phyloP scores from a whole-genome alignment of 495 filamentous ascomycete species.

The Neurospora cerealis region DNA sequence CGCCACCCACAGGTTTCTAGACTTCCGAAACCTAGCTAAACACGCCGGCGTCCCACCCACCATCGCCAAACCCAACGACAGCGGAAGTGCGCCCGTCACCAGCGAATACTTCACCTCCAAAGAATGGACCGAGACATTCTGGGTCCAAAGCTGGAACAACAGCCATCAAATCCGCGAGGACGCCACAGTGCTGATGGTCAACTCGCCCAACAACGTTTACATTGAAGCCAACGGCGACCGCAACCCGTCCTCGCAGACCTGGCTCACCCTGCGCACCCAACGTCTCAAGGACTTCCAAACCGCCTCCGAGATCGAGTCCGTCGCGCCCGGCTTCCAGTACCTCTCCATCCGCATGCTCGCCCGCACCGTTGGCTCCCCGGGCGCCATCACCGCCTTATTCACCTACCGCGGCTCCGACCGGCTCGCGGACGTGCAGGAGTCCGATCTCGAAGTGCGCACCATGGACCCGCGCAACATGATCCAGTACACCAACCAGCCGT shows the following conservation, averaged over 20 bases:
- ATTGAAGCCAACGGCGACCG: constrained; percentile 35
- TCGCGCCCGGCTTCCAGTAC: constrained; percentile 42
- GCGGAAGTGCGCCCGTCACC: constrained; percentile 21
- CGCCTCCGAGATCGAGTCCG: constrained; percentile 55
- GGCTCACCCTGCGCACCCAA: constrained; percentile 52
- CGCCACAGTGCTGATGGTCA: constrained; percentile 43
- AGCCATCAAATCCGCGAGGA: constrained; percentile 22
- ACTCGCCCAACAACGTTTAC: constrained; percentile 59
- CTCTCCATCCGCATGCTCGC: constrained; percentile 54
- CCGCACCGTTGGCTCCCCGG: constrained; percentile 40
- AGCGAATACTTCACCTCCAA: constrained; percentile 31
- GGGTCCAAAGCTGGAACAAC: constrained; percentile 51
- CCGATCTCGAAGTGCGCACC: constrained; percentile 69
- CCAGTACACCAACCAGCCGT: constrained; percentile 70
- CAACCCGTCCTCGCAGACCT: constrained; percentile 33
- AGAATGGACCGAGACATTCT: constrained; percentile 36
- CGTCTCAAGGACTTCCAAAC: constrained; percentile 48
- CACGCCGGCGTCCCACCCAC: constrained; percentile 26
- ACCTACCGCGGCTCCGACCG: constrained; percentile 39
- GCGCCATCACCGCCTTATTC: constrained; percentile 64
- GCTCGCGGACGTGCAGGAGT: constrained; percentile 49
- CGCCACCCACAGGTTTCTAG: constrained; percentile 54
- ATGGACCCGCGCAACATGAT: constrained; percentile 42
- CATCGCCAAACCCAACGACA: constrained; percentile 20
- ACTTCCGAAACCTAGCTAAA: constrained; percentile 48